Evolutionary conservation across 192 early-diverging fungal species (phyloP), one percentile per base, ranked within the genome.

Genomic region (Thamnidium elegans): DNA sequence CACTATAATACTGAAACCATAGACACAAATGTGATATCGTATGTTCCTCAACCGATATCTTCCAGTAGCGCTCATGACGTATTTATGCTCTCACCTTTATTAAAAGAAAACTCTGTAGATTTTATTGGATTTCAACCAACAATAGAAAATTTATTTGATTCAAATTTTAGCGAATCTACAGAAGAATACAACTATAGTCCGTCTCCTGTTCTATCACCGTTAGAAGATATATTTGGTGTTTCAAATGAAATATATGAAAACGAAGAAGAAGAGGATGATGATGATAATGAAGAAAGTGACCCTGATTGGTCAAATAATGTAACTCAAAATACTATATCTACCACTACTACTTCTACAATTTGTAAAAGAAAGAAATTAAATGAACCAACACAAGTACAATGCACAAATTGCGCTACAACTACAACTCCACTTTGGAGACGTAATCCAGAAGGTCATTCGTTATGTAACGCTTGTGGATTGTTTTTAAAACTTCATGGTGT

Each of bases 381-480:
- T 26, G 26, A 26, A 26, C 26, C 26, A 26, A 26, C 26, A 26
- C 26, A 26, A 26, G 3, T 26, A 56, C 17, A 32, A 19, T 56
- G 10, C 3, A 48, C 46, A 48, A 95, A 97, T 81, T 98, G 95
- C 78, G 51, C 68, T 17, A 94, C 92, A 2, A 89, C 82, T 20
- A 87, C 84, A 31, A 98, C 95, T n/a, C 87, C 92, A 4, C 78
- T 98, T 30, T 98, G 95, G 95, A 81, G 95, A 6, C 78, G 93
- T 11, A 84, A 92, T 73, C 79, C 84, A 14, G 77, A 85, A 26
- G 95, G 94, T 30, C 84, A 88, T 50, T 81, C 92, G 8, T 83
- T 98, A 8, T 98, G 96, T 71, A 98, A 98, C 58, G 94, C 94
- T 0, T 98, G 96, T 75, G 96, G 94, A 0, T 79, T 98, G 55